Percentiles rank a stretch among this genome's conserved stretches.
Conservation (phyloP, 192 early-diverging fungal genomes). For the Coemansia sp. region DNA sequence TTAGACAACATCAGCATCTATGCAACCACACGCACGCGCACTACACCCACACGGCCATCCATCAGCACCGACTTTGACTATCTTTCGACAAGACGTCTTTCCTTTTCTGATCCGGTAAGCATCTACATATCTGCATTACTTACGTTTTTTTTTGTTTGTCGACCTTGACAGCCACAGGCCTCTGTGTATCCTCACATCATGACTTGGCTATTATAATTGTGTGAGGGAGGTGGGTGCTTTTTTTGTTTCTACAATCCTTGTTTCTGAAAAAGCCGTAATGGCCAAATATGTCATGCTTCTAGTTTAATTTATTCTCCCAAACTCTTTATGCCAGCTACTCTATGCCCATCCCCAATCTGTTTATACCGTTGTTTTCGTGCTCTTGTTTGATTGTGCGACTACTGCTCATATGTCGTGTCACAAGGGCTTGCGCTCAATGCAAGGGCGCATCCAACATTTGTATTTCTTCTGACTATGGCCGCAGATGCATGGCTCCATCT, state of each 20-base stretch:
- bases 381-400: not conserved
- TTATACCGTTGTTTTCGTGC: not conserved
- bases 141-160: not conserved
- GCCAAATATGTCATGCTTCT: no score
- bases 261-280: no score
- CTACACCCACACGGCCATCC: not conserved
- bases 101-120: conserved; percentile 38
- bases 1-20: conserved; percentile 21
- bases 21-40: conserved; percentile 2
- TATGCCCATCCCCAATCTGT: not conserved
- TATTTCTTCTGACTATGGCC: conserved; percentile 1
- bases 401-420: conserved; percentile 1
- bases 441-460: not conserved
- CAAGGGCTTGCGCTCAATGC: not conserved
- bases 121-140: no score
- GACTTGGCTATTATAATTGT: no score
- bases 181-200: no score
- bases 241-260: no score
- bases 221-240: no score
- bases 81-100: not conserved
- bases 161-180: no score
- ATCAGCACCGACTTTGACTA: conserved; percentile 9
- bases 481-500: not conserved
- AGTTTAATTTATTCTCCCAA: no score
- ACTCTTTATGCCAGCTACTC: not conserved